Percentiles rank a stretch among this genome's conserved stretches.
Conservation (phyloP, 208 protist genomes). For the Leishmania aethiopica region DNA sequence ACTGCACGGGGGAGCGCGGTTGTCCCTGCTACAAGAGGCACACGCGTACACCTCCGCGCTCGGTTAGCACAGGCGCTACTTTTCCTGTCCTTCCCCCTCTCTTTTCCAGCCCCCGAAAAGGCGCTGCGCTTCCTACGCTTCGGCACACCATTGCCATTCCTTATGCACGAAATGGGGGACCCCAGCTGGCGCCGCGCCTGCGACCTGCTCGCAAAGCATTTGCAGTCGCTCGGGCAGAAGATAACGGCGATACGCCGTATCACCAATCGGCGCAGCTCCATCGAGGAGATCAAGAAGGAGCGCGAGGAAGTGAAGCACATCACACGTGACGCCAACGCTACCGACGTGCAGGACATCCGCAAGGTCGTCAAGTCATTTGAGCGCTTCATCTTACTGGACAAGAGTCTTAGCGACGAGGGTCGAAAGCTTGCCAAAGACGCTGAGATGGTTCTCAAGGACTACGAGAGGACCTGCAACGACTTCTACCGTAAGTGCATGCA, state of each 20-base stretch:
- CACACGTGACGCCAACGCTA: constrained; percentile 51
- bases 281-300: constrained; percentile 72
- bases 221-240: constrained; percentile 69
- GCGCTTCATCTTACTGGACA: constrained; percentile 74
- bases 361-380: constrained; percentile 73
- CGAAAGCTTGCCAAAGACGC: constrained; percentile 80
- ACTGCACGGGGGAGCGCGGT: not conserved
- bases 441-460: constrained; percentile 60
- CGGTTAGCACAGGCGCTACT: no score
- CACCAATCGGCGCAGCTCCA: constrained; percentile 71
- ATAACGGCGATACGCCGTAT: constrained; percentile 68
- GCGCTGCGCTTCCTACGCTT: not conserved
- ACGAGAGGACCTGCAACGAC: constrained; percentile 73
- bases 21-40: not conserved
- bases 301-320: constrained; percentile 73
- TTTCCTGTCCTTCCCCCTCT: not conserved
- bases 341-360: constrained; percentile 76
- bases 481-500: constrained; percentile 87
- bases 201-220: constrained; percentile 54
- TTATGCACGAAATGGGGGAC: constrained; percentile 9
- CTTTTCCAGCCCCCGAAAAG: not conserved
- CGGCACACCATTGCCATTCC: no score
- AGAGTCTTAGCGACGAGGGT: constrained; percentile 58
- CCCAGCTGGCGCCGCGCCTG: constrained; percentile 77
- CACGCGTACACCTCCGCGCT: not conserved